Evolutionary conservation across 306 rosid species (phyloP).

Genomic region (Rosa rugosa): DNA sequence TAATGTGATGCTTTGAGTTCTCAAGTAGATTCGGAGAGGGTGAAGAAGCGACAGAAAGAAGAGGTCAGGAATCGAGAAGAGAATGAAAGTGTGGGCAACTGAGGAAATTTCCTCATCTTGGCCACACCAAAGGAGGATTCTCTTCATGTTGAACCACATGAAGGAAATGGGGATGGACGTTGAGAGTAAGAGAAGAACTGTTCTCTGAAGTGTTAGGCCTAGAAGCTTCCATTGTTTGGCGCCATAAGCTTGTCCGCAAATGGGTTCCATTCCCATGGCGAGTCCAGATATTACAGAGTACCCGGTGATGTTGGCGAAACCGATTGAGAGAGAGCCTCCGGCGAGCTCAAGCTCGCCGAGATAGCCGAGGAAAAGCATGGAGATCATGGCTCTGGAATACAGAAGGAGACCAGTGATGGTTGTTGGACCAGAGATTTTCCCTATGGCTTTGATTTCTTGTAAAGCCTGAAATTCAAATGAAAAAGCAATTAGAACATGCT

Average conservation of each 20-base stretch:
- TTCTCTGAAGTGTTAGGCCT: slow-evolving; percentile 78
- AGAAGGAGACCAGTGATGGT: slow-evolving; percentile 68
- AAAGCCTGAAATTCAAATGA: slow-evolving; percentile 44
- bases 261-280: slow-evolving; percentile 99
- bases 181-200: slow-evolving; percentile 73
- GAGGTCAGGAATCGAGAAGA: slow-evolving; percentile 84
- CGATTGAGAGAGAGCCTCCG: slow-evolving; percentile 90
- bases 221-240: slow-evolving; percentile 78
- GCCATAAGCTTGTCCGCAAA: slow-evolving; percentile 93
- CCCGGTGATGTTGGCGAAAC: slow-evolving; percentile 95
- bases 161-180: slow-evolving; percentile 77
- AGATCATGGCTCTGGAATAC: slow-evolving; percentile 91
- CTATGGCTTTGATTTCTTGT: slow-evolving; percentile 77
- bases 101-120: slow-evolving; percentile 77
- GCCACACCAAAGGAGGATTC: slow-evolving; percentile 73
- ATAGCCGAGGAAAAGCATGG: slow-evolving; percentile 89
- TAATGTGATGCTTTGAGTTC: slow-evolving; percentile 75
- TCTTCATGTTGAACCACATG: slow-evolving; percentile 79
- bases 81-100: slow-evolving; percentile 70
- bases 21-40: slow-evolving; percentile 75
- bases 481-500: not conserved
- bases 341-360: slow-evolving; percentile 92
- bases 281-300: slow-evolving; percentile 93
- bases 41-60: slow-evolving; percentile 84
- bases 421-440: slow-evolving; percentile 84